Conservation (phyloP, 2,329 filamentous ascomycete species). For the Xylariomycetidae sp. region DNA sequence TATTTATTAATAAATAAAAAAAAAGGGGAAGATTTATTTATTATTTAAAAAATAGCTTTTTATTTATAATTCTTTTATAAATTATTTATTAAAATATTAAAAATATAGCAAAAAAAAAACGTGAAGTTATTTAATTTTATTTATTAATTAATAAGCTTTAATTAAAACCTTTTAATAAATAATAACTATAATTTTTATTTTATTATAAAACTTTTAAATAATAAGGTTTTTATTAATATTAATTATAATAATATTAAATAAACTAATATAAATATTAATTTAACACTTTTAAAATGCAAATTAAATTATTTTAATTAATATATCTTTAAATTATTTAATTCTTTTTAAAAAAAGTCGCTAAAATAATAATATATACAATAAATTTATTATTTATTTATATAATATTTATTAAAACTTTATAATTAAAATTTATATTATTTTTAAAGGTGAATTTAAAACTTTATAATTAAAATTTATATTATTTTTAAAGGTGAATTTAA, state of each 20-base stretch:
- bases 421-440: constrained; percentile 1
- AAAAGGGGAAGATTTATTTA: no score
- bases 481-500: no score
- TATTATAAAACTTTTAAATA: not conserved
- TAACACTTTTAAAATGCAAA: not conserved
- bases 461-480: no score
- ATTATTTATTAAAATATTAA: no score
- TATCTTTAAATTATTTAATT: not conserved
- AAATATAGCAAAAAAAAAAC: no score
- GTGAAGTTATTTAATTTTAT: no score
- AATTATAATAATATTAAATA: no score
- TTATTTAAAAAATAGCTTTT: no score
- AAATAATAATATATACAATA: constrained; percentile 1
- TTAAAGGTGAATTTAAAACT: constrained; percentile 1
- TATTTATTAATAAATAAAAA: not conserved
- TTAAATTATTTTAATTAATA: constrained; percentile 1
- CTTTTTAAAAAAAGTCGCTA: constrained; percentile 1
- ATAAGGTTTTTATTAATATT: no score
- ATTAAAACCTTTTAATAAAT: not conserved
- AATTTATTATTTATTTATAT: constrained; percentile 1
- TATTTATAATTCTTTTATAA: no score
- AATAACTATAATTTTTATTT: not conserved
- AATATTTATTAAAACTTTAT: not conserved
- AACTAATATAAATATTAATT: not conserved
- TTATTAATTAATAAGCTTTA: not conserved